Conservation (phyloP, 139 green algal genomes). For the Tetradesmus lagerheimii region DNA sequence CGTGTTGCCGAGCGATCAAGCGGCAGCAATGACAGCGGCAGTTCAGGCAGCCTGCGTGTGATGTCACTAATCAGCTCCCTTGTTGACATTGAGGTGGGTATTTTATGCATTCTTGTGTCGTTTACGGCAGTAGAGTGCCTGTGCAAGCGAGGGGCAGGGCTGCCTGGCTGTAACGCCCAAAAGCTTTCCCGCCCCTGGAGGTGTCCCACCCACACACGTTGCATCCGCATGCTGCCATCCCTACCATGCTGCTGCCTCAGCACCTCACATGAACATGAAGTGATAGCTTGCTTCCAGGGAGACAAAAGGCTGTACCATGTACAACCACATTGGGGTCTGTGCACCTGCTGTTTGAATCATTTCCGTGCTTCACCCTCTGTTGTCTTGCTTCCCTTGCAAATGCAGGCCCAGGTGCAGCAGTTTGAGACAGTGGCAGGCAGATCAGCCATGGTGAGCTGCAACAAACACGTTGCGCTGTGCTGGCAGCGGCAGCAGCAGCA, state of each 20-base stretch:
- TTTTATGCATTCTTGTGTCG: neutral
- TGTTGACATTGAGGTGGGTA: neutral
- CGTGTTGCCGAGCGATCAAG: neutral
- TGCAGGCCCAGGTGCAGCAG: constrained; percentile 23
- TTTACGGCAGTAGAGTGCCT: neutral
- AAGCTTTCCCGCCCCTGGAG: neutral
- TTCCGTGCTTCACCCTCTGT: no score
- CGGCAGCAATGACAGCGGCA: neutral
- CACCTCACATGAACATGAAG: neutral
- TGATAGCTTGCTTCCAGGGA: no score
- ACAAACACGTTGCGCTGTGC: neutral
- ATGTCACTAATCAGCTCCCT: neutral
- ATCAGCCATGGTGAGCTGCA: constrained; percentile 28
- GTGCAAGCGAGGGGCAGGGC: neutral
- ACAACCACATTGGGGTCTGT: no score
- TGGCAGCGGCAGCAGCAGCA: neutral
- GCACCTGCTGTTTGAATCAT: no score
- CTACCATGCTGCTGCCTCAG: neutral
- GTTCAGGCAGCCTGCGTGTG: neutral
- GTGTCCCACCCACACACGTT: neutral
- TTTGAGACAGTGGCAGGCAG: constrained; percentile 33
- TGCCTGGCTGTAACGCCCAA: neutral
- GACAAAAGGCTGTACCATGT: no score
- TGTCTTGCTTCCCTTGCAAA: no score
- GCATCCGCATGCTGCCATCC: neutral